These are phyloP conservation scores for Thielaviopsis euricoi DNA, from an alignment of 2,329 filamentous ascomycete genomes.

Conservation along the genomic window DNA sequence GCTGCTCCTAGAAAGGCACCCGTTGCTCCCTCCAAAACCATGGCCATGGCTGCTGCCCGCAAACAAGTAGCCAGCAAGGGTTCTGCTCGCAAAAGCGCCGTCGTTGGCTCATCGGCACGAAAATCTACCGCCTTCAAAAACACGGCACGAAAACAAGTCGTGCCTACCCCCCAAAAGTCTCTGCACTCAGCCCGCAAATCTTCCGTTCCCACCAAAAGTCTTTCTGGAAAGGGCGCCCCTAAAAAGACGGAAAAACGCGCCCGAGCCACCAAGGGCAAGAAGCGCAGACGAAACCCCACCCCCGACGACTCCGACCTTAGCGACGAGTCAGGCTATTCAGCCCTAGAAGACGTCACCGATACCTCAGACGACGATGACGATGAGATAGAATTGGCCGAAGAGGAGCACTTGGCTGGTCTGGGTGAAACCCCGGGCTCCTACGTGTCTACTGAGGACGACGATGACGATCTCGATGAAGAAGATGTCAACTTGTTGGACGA, in stretches of 20 bases:
- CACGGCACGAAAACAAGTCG: background rate
- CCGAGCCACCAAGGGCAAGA: slow-evolving; percentile 2
- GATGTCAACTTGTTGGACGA: slow-evolving; percentile 19
- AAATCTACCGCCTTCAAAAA: slow-evolving; percentile 1
- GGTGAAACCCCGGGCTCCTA: slow-evolving; percentile 23
- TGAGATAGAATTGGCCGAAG: slow-evolving; percentile 62
- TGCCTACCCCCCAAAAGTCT: background rate
- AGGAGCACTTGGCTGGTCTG: slow-evolving; percentile 49
- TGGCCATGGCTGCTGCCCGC: background rate
- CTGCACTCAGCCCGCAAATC: background rate
- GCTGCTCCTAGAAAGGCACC: slow-evolving; percentile 6
- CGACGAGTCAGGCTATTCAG: slow-evolving; percentile 57
- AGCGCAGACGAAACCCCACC: slow-evolving; percentile 21
- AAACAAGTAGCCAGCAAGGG: slow-evolving; percentile 9
- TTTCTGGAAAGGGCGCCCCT: background rate
- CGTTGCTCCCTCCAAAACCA: background rate
- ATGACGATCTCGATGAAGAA: slow-evolving; percentile 24
- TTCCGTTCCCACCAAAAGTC: background rate
- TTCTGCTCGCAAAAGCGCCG: slow-evolving; percentile 3
- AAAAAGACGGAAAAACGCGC: slow-evolving; percentile 4
- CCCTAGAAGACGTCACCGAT: slow-evolving; percentile 64
- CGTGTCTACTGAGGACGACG: slow-evolving; percentile 24
- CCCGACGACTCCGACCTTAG: slow-evolving; percentile 42
- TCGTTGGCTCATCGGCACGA: background rate
- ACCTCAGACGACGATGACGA: slow-evolving; percentile 64